Percentiles rank a stretch among this genome's conserved stretches.
Conservation (phyloP, 208 protist species). For the Phytomonas francai region DNA sequence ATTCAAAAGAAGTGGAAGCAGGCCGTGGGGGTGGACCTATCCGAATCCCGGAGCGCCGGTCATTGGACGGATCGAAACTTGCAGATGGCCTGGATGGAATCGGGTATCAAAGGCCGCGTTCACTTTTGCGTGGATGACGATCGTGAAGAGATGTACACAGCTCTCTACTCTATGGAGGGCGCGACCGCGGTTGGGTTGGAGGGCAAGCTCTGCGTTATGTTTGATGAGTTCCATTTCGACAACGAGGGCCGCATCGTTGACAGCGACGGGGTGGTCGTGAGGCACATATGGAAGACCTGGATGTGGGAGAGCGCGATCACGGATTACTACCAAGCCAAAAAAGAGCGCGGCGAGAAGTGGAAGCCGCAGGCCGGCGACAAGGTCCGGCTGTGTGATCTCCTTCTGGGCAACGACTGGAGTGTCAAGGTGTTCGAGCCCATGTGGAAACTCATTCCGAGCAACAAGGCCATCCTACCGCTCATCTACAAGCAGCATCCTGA, state of each 20-base stretch:
- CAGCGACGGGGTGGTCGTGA: constrained; percentile 64
- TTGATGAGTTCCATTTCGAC: constrained; percentile 86
- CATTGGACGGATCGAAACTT: constrained; percentile 53
- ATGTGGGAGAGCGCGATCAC: constrained; percentile 86
- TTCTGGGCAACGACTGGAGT: constrained; percentile 63
- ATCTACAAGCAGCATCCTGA: constrained; percentile 78
- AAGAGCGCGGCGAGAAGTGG: constrained; percentile 58
- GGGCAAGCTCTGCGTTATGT: constrained; percentile 77
- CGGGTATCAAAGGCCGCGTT: constrained; percentile 59
- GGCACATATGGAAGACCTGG: constrained; percentile 88
- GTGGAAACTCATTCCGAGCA: constrained; percentile 90
- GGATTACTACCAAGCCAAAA: constrained; percentile 51
- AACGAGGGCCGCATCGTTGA: constrained; percentile 64
- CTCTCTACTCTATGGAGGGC: constrained; percentile 64
- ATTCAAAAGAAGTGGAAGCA: constrained; percentile 87
- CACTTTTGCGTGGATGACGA: constrained; percentile 88
- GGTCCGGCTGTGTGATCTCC: constrained; percentile 79
- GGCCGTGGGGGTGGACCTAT: constrained; percentile 50
- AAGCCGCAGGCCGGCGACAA: constrained; percentile 56
- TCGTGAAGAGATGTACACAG: constrained; percentile 84
- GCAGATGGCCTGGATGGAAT: constrained; percentile 43
- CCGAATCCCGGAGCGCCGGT: constrained; percentile 52
- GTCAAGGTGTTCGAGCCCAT: constrained; percentile 84
- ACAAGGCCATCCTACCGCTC: constrained; percentile 87
- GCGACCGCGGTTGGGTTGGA: constrained; percentile 70